Evolutionary conservation across 495 filamentous ascomycete species (phyloP).

Genomic region (Bryoglossum gracile): DNA sequence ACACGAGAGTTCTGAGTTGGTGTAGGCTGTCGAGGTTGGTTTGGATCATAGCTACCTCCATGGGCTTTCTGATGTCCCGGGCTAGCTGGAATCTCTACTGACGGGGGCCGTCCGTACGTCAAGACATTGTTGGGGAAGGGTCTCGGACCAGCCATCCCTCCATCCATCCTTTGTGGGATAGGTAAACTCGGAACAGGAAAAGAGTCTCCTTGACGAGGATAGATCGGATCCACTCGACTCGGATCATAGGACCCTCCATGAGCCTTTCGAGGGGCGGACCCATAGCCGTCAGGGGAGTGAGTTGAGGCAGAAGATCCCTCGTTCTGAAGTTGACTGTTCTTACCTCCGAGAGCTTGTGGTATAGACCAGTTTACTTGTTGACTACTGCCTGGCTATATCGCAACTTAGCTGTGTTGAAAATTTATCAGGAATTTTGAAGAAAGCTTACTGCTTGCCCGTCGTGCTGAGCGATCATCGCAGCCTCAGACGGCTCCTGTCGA

Average conservation of each 20-base stretch:
- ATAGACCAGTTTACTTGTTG: not conserved
- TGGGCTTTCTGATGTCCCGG: no score
- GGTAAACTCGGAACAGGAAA: not conserved
- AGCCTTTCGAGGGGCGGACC: not conserved
- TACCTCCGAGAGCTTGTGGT: not conserved
- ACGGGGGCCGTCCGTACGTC: no score
- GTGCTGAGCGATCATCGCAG: not conserved
- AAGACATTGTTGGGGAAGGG: no score
- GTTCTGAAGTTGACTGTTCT: not conserved
- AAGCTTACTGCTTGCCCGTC: not conserved
- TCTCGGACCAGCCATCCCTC: no score
- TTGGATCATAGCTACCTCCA: no score
- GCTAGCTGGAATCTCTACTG: no score
- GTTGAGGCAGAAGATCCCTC: not conserved
- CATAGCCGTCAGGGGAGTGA: no score
- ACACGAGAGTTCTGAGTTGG: no score
- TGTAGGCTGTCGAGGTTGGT: no score
- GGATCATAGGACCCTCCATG: slow-evolving; percentile 1
- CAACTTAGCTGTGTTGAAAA: no score
- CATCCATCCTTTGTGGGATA: not conserved
- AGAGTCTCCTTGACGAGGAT: not conserved
- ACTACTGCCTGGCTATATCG: no score
- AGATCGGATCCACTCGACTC: not conserved
- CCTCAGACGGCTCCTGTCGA: not conserved
- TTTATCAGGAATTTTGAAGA: no score